Evolutionary conservation across 305 asterid species (phyloP).

Genomic region (Solanum chacoense): DNA sequence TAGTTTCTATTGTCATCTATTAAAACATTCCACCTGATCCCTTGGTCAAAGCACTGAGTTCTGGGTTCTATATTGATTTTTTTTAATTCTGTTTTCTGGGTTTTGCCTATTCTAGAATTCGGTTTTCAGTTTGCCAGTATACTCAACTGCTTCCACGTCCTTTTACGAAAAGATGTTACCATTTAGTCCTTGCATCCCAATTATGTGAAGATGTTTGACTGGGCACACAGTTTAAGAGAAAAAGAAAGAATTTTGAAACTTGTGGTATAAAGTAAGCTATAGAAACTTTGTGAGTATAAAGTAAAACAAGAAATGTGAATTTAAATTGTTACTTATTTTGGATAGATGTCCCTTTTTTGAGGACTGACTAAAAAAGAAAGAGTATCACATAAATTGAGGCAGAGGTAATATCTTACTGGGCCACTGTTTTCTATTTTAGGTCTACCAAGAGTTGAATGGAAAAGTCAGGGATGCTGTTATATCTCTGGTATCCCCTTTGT

Average conservation of each 20-base stretch:
- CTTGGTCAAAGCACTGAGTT: neutral
- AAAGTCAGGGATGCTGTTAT: constrained; percentile 77
- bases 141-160: neutral
- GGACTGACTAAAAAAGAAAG: neutral
- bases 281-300: neutral
- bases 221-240: neutral
- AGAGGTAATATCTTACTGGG: neutral
- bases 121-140: neutral
- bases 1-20: neutral
- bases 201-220: neutral
- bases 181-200: neutral
- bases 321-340: neutral
- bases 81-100: neutral
- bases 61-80: neutral
- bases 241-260: neutral
- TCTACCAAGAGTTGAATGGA: constrained; percentile 48
- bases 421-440: constrained; percentile 32
- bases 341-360: neutral
- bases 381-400: neutral
- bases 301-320: neutral
- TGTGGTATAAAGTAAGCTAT: neutral
- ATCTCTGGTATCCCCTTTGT: constrained; percentile 41
- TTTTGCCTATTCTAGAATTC: neutral
- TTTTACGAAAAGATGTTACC: neutral
- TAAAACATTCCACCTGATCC: neutral